phyloP scores from a whole-genome alignment of 345 rosid genomes.

The Clarkia xantiana region DNA sequence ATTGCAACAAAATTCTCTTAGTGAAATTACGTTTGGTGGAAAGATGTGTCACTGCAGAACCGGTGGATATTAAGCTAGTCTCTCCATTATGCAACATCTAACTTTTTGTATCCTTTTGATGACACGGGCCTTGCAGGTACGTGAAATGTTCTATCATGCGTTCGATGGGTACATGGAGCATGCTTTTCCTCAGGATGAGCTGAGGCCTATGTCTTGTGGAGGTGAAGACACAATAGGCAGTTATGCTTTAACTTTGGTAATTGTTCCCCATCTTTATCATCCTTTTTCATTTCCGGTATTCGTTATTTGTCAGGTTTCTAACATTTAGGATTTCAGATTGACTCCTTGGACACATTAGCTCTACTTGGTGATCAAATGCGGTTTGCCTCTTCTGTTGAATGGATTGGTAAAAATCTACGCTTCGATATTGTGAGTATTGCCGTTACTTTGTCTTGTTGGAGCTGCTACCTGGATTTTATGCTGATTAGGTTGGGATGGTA shows the following conservation, averaged over 20 bases:
- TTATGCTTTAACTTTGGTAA: constrained; percentile 89
- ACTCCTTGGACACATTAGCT: constrained; percentile 81
- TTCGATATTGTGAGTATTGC: constrained; percentile 92
- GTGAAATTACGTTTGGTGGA: no score
- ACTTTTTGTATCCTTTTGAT: no score
- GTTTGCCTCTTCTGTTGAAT: constrained; percentile 70
- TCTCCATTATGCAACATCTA: no score
- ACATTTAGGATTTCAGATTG: constrained; percentile 39
- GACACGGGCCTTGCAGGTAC: constrained; percentile 35
- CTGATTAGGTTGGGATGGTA: background rate
- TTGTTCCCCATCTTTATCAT: background rate
- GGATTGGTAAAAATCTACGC: constrained; percentile 95
- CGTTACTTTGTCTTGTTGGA: constrained; percentile 12
- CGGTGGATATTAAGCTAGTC: no score
- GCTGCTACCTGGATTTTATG: background rate
- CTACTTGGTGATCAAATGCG: constrained; percentile 70
- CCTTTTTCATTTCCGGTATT: background rate
- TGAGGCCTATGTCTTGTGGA: constrained; percentile 71
- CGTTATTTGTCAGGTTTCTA: constrained; percentile 9
- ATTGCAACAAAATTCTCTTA: no score
- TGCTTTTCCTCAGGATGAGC: constrained; percentile 91
- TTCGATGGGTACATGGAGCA: constrained; percentile 92
- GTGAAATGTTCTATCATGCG: constrained; percentile 95
- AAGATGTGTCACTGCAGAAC: no score
- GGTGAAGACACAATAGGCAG: constrained; percentile 95